Evolutionary conservation across 768 basidiomycete genomes (phyloP), one percentile per base, ranked within the genome.

Genomic region (Exsudoporus frostii): DNA sequence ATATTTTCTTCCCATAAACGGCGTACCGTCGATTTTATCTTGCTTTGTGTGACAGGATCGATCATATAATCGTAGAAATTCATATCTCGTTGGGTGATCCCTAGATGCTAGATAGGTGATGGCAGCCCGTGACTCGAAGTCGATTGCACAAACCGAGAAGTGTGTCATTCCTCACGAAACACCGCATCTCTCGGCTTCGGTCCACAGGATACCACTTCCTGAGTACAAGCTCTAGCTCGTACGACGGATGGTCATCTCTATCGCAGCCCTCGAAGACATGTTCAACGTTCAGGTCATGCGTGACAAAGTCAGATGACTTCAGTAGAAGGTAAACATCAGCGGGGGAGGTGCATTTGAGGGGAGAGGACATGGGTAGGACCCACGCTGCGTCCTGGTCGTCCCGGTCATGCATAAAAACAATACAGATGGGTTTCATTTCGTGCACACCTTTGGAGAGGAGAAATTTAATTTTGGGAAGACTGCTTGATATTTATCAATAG

Each of bases 401-500:
- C 11, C 30, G 27, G 53, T 65, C 47, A 49, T 22, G 22, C 7
- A 29, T 24, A 20, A 45, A 20, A 34, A 32, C 9, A 5, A 54
- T 25, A 19, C 10, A 27, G 24, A 13, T 4, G 11, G 24, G 9
- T 34, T 32, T 39, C 39, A 47, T 19, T 62, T 53, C 25, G 20
- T 36, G 61, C 76, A 52, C 54, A 89, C 94, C 74, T 86, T 88
- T 14, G 95, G 95, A n/a, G 91, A 86, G 7, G 93, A 91, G 73
- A 95, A 97, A 65, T 97, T 98, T 50, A 98, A 83, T 71, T 98
- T 98, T 1, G 95, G 94, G 67, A 98, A 98, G 27, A 96, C 86
- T 7, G 86, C 87, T 3, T 83, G 88, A 67, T 90, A 94, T 51
- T 79, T 70, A 41, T 72, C 61, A n/a, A 97, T 75, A 32, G 77